Evolutionary conservation across 2,329 filamentous ascomycete species (phyloP), one percentile per base, ranked within the genome.

Genomic region (Metarhizium guizhouense): DNA sequence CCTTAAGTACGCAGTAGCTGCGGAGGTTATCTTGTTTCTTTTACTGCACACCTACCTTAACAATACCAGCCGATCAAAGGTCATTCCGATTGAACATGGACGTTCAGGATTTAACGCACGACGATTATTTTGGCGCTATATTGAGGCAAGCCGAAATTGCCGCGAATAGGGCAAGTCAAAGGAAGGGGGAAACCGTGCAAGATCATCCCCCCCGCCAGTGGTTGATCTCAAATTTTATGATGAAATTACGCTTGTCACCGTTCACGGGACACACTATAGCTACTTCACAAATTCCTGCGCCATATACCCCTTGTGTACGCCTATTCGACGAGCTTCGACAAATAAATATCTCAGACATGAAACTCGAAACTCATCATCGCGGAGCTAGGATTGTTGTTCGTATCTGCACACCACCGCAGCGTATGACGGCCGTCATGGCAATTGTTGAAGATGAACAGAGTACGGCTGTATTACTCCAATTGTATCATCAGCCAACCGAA

Each of bases 401-500:
- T 1, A 59, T 62, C 1, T 20, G 62, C 6, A 66, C 64, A 2
- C 58, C 58, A 0, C 58, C 65, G 0, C 4, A 52, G 6, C 57
- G 62, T 0, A 56, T 58, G 1, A 62, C 57, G 3, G 61, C 57
- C 16, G 11, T 67, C n/a, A 54, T 61, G 58, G 59, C 63, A 1
- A 61, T 76, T 36, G 70, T 68, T 0, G 70, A 77, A 42, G 76
- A 78, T 54, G 66, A 76, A 52, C 58, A 63, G 3, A 66, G 64
- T 1, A 70, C 65, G 0, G 68, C 67, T 1, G 53, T 72, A 1
- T 8, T 70, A 20, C 59, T 78, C 2, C 66, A 74, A 55, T 59
- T 77, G 0, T 72, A 75, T 56, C 68, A 77, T 49, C 73, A 76
- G 47, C 72, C 70, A 6, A 66, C 69, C 2, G 71, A 74, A 32